A percentile compares a stretch with the other conserved stretches of the same genome.
These are phyloP conservation scores for Macrolepiota dolichaula DNA, from an alignment of 768 basidiomycete species.

Conservation along the genomic window DNA sequence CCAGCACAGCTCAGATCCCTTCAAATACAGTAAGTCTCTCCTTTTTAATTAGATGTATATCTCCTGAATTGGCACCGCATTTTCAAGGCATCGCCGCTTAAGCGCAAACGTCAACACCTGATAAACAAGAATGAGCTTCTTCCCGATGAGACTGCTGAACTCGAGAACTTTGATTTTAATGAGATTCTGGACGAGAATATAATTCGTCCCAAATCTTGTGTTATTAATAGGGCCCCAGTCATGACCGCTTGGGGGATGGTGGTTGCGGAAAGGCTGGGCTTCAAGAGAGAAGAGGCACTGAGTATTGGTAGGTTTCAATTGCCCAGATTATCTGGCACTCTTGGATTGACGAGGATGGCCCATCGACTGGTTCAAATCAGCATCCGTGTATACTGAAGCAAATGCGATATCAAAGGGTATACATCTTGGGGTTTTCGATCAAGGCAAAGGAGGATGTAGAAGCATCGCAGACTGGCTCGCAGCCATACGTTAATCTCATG, in stretches of 20 bases:
- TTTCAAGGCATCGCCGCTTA: slow-evolving; percentile 42
- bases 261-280: slow-evolving; percentile 84
- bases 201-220: slow-evolving; percentile 54
- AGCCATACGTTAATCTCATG: slow-evolving; percentile 87
- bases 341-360: neutral
- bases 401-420: slow-evolving; percentile 86
- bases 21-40: neutral
- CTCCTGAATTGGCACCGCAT: neutral
- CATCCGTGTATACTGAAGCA: slow-evolving; percentile 91
- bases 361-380: slow-evolving; percentile 32
- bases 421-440: slow-evolving; percentile 72
- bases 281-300: slow-evolving; percentile 84
- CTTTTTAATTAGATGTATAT: slow-evolving; percentile 2
- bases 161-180: slow-evolving; percentile 64
- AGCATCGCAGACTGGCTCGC: slow-evolving; percentile 52
- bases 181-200: slow-evolving; percentile 69
- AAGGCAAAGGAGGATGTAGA: slow-evolving; percentile 53
- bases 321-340: neutral
- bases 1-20: slow-evolving; percentile 1
- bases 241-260: slow-evolving; percentile 93
- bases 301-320: slow-evolving; percentile 65
- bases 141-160: slow-evolving; percentile 51
- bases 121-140: slow-evolving; percentile 55
- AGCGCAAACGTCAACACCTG: slow-evolving; percentile 53
- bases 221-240: slow-evolving; percentile 89